Evolutionary conservation across 2,329 filamentous ascomycete species (phyloP).

Genomic region (Aureobasidium melanogenum): DNA sequence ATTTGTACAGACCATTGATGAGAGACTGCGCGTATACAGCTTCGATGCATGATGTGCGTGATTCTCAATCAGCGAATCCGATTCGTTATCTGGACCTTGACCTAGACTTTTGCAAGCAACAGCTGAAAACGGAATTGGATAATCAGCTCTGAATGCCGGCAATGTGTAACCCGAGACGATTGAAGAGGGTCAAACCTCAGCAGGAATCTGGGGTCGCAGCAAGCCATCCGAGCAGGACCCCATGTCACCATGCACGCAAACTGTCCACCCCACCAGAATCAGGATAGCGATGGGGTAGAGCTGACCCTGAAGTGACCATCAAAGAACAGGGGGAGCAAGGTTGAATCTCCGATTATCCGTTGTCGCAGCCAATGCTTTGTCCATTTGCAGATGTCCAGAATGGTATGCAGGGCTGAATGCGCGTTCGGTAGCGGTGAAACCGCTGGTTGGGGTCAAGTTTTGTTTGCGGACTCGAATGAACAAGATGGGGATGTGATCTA

Average conservation of each 20-base stretch:
- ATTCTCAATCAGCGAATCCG: background rate
- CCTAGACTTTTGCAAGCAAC: background rate
- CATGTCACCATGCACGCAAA: conserved; percentile 1
- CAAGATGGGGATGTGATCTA: background rate
- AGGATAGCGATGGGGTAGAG: background rate
- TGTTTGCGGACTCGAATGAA: background rate
- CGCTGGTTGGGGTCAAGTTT: background rate
- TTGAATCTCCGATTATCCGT: background rate
- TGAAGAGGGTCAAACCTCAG: background rate
- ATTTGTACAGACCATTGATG: background rate
- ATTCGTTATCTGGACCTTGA: background rate
- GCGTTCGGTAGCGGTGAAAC: conserved; percentile 6
- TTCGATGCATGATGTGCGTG: conserved; percentile 1
- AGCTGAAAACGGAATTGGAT: background rate
- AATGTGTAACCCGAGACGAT: background rate
- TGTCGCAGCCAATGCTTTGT: background rate
- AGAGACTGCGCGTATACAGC: background rate
- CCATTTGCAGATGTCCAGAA: background rate
- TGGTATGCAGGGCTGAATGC: conserved; percentile 6
- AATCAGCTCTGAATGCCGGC: background rate
- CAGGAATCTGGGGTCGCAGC: background rate
- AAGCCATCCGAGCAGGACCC: background rate
- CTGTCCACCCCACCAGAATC: background rate
- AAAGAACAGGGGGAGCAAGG: conserved; percentile 3
- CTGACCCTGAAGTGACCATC: background rate